Conservation (phyloP, 805 yeast genomes). For the Candida nanaspora region DNA sequence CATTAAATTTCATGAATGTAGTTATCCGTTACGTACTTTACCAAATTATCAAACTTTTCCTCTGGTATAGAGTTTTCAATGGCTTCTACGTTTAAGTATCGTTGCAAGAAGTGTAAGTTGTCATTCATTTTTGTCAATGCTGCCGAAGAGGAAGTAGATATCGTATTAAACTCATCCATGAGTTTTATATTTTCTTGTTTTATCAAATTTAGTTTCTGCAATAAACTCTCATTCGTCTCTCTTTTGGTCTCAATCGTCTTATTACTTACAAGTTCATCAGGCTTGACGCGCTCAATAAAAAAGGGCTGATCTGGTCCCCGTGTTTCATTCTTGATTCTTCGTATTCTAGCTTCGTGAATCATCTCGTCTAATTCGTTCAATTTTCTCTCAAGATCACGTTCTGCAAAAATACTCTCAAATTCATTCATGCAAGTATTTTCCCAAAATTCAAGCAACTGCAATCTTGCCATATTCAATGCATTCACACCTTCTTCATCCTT, state of each 20-base stretch:
- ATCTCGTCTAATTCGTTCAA: slow-evolving; percentile 42
- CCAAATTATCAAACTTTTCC: slow-evolving; percentile 9
- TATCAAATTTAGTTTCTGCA: slow-evolving; percentile 9
- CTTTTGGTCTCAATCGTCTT: slow-evolving; percentile 8
- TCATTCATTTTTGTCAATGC: slow-evolving; percentile 6
- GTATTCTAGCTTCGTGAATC: slow-evolving; percentile 35
- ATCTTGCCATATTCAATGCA: slow-evolving; percentile 35
- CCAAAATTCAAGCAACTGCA: slow-evolving; percentile 40
- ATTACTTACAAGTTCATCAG: slow-evolving; percentile 16
- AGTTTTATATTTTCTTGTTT: slow-evolving; percentile 9
- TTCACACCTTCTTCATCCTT: slow-evolving; percentile 29
- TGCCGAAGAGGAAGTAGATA: slow-evolving; percentile 5
- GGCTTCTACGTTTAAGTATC: slow-evolving; percentile 8
- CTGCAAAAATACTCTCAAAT: slow-evolving; percentile 39
- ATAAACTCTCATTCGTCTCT: slow-evolving; percentile 8
- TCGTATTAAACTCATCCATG: slow-evolving; percentile 5
- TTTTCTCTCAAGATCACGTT: slow-evolving; percentile 34
- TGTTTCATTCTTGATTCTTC: slow-evolving; percentile 5
- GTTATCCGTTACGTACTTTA: slow-evolving; percentile 13
- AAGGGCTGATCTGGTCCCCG: slow-evolving; percentile 5
- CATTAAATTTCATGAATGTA: slow-evolving; percentile 2
- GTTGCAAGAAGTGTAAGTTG: slow-evolving; percentile 6
- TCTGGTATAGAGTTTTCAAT: slow-evolving; percentile 8
- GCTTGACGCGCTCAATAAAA: slow-evolving; percentile 12
- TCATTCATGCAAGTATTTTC: slow-evolving; percentile 33